Evolutionary conservation across 352 stramenopile species (phyloP).

Genomic region (Hyaloperonospora brassicae): DNA sequence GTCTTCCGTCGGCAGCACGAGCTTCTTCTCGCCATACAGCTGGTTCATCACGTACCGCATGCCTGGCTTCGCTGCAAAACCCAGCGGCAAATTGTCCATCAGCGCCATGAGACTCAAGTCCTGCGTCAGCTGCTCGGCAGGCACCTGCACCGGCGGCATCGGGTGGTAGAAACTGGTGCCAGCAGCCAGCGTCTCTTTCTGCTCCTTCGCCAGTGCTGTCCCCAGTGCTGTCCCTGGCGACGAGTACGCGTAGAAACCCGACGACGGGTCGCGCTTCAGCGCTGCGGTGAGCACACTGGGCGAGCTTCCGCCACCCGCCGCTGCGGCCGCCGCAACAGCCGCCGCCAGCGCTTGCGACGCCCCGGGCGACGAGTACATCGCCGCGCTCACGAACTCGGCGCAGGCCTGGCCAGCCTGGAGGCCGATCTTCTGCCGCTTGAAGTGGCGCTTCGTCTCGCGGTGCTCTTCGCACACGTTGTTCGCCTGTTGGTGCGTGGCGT

Average conservation of each 20-base stretch:
- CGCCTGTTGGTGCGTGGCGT: conserved; percentile 62
- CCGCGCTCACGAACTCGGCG: conserved; percentile 34
- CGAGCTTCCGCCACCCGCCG: too few species aligned
- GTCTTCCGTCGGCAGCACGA: conserved; percentile 48
- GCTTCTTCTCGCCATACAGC: conserved; percentile 61
- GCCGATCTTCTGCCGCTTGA: conserved; percentile 69
- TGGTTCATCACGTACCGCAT: conserved; percentile 67
- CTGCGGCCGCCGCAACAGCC: conserved; percentile 35
- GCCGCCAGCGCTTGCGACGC: conserved; percentile 32
- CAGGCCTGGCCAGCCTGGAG: conserved; percentile 21
- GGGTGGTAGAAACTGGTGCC: conserved; percentile 9
- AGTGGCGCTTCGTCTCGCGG: conserved; percentile 66
- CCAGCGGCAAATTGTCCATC: conserved; percentile 63
- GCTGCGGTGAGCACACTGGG: conserved; percentile 19
- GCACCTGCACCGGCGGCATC: conserved; percentile 26
- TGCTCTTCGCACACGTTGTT: conserved; percentile 72
- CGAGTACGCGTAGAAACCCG: conserved; percentile 19
- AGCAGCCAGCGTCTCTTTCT: conserved; percentile 21
- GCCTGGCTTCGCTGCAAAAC: conserved; percentile 47
- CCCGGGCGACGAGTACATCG: conserved; percentile 33
- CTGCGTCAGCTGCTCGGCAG: conserved; percentile 56
- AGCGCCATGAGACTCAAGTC: conserved; percentile 67
- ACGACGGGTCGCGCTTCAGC: conserved; percentile 22
- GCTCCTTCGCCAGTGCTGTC: conserved; percentile 34
- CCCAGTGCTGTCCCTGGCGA: conserved; percentile 4